Base-by-base conservation (phyloP, 2,329 filamentous ascomycete species). In the Ramularia collo-cygni region DNA sequence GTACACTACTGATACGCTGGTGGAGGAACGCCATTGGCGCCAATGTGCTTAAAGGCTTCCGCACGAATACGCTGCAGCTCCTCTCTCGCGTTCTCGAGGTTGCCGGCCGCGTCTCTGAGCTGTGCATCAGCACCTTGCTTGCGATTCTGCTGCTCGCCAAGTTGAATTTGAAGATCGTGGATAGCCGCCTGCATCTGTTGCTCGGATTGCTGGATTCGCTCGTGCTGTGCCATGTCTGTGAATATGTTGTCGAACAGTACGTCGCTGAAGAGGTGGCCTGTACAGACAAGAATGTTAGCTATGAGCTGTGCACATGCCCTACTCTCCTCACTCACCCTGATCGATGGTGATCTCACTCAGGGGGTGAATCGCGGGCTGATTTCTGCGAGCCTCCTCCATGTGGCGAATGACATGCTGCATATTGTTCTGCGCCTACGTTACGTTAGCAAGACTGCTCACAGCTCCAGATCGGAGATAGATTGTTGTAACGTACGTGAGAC, bases 401-500 rank as follows among this genome's bases (percentile, higher is more conserved):
- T 52, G 49, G 4, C 49, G 42, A 3, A 48, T 28, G 1, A 46
- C 44, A 13, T 42, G 36, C 17, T 50, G 6, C 51, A 54, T 26
- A 71, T 61, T 47, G 12, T 57, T 61, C 44, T 76, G 69, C 8
- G 73, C 72, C 27, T 21, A 13, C 14, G n/a, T n/a, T n/a, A n/a
- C n/a, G n/a, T n/a, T n/a, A n/a, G n/a, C n/a, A n/a, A n/a, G n/a
- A n/a, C n/a, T n/a, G n/a, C n/a, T n/a, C n/a, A n/a, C n/a, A n/a
- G n/a, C n/a, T n/a, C n/a, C n/a, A n/a, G n/a, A n/a, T n/a, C n/a
- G n/a, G n/a, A n/a, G n/a, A n/a, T n/a, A n/a, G n/a, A n/a, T n/a
- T 12, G 13, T 9, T 8, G 12, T n/a, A n/a, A 18, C 13, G 9
- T 15, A 35, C 32, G 10, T 63, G 59, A 32, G 64, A 61, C 10